These are phyloP conservation scores for Colletotrichum gigasporum DNA, from an alignment of 2,329 filamentous ascomycete genomes.

Conservation along the genomic window DNA sequence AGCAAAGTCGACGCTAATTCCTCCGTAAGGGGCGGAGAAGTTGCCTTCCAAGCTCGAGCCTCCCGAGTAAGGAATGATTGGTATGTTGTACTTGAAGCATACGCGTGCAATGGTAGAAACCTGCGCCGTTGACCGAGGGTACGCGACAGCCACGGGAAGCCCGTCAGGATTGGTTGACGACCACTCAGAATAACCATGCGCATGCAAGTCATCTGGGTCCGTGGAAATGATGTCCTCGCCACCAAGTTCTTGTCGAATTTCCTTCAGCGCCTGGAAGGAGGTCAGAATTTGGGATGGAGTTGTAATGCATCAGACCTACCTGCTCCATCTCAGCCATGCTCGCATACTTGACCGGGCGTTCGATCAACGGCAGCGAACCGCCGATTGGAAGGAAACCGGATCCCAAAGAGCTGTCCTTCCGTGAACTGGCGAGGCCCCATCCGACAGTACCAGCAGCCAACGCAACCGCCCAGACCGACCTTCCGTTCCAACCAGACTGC, in stretches of 20 bases:
- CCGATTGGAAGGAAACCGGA: constrained; percentile 29
- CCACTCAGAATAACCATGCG: constrained; percentile 75
- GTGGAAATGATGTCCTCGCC: constrained; percentile 68
- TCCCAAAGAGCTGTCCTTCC: constrained; percentile 18
- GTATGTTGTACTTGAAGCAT: constrained; percentile 82
- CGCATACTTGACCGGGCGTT: constrained; percentile 47
- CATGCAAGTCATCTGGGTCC: constrained; percentile 68
- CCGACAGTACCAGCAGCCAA: constrained; percentile 49
- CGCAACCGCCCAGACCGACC: constrained; percentile 49
- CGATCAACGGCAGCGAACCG: constrained; percentile 40
- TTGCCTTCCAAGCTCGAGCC: constrained; percentile 90
- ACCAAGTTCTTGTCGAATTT: constrained; percentile 59
- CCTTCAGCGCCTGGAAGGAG: constrained; percentile 58
- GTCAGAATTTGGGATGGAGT: neutral
- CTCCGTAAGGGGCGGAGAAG: constrained; percentile 86
- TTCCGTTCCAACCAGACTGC: constrained; percentile 40
- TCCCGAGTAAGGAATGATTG: constrained; percentile 87
- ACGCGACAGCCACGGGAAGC: constrained; percentile 71
- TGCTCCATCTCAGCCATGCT: constrained; percentile 46
- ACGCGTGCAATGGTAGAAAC: constrained; percentile 70
- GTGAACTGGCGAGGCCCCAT: constrained; percentile 50
- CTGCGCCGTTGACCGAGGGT: constrained; percentile 68
- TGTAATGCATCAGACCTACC: constrained; percentile 34
- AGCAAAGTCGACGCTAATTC: constrained; percentile 88
- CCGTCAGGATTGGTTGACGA: constrained; percentile 68